Conservation (phyloP, 2,329 filamentous ascomycete genomes). For the Fusarium sp. region DNA sequence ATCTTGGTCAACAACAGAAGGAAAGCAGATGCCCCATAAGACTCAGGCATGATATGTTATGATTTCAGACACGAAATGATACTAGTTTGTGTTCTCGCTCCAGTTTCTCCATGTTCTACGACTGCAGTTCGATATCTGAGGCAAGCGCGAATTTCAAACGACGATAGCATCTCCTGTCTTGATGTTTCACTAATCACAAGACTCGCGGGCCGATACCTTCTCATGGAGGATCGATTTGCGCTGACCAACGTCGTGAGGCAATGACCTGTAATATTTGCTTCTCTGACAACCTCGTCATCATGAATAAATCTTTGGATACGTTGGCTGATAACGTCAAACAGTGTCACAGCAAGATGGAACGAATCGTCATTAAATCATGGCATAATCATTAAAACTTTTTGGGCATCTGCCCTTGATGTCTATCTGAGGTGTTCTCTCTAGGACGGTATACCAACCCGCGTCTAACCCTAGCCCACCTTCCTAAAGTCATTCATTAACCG, state of each 20-base stretch:
- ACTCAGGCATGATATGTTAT: too few species aligned
- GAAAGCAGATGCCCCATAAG: background rate
- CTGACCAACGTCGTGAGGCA: background rate
- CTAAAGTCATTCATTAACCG: conserved; percentile 25
- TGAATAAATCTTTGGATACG: too few species aligned
- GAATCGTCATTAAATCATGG: conserved; percentile 16
- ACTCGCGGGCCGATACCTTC: too few species aligned
- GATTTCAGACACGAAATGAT: background rate
- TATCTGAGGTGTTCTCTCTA: conserved; percentile 16
- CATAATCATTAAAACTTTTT: conserved; percentile 32
- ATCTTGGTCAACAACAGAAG: background rate
- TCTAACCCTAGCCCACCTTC: background rate
- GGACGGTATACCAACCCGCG: background rate
- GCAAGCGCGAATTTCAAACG: background rate
- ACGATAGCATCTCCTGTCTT: background rate
- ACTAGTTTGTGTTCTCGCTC: background rate
- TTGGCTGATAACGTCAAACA: too few species aligned
- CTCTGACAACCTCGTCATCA: background rate
- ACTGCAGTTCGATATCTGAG: too few species aligned
- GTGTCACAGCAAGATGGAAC: background rate
- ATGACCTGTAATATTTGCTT: background rate
- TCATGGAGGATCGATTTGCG: background rate
- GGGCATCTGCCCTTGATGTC: conserved; percentile 15
- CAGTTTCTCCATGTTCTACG: too few species aligned
- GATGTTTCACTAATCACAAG: background rate